phyloP scores from a whole-genome alignment of 495 filamentous ascomycete genomes.

The Daldinia childiae region DNA sequence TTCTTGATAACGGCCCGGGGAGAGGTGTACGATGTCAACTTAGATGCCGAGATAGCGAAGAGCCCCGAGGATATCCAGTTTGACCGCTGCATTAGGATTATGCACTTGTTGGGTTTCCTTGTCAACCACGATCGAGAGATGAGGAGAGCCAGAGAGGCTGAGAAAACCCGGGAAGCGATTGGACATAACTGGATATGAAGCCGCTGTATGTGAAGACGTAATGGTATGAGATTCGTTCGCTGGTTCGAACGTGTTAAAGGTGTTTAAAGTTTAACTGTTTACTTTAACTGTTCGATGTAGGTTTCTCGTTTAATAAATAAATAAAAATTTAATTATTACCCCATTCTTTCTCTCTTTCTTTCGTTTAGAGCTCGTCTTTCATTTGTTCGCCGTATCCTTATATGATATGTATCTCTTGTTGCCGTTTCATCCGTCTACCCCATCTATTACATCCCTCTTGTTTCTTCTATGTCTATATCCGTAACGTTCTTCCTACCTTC shows the following conservation, averaged over 20 bases:
- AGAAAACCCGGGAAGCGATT: background rate
- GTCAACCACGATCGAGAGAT: conserved; percentile 13
- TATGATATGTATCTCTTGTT: background rate
- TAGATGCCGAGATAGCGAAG: background rate
- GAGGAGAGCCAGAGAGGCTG: background rate
- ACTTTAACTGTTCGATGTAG: background rate
- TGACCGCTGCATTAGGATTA: conserved; percentile 21
- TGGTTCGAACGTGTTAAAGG: background rate
- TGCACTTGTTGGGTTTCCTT: conserved; percentile 23
- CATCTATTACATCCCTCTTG: background rate
- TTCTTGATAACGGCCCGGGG: conserved; percentile 22
- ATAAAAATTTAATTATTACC: background rate
- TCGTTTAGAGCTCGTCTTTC: background rate
- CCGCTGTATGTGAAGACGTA: background rate
- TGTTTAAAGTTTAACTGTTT: too few species aligned
- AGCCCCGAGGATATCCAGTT: background rate
- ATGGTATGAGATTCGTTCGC: background rate
- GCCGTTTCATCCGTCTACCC: background rate
- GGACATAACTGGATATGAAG: conserved; percentile 11
- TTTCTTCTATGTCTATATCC: background rate
- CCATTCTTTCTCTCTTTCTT: background rate
- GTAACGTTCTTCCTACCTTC: background rate
- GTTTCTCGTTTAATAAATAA: background rate
- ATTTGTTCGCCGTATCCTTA: background rate
- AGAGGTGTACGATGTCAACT: conserved; percentile 6